Evolutionary conservation across 768 basidiomycete genomes (phyloP).

Genomic region (Amylocystis lapponica): DNA sequence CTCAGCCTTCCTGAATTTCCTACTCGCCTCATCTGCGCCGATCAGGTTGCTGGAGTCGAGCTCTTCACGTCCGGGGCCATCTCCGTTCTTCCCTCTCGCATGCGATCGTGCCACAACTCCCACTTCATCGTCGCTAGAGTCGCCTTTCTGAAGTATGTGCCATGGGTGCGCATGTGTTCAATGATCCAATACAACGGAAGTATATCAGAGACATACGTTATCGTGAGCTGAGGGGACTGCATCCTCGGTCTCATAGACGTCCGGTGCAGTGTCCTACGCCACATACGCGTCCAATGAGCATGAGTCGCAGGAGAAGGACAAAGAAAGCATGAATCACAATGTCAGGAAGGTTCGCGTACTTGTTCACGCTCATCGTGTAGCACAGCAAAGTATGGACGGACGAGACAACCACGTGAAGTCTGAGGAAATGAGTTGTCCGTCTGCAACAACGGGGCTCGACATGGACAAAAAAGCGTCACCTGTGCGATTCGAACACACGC

Average conservation of each 20-base stretch:
- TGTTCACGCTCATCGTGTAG: conserved; percentile 37
- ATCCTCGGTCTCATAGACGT: conserved; percentile 91
- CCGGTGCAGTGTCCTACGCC: conserved; percentile 80
- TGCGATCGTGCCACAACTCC: conserved; percentile 34
- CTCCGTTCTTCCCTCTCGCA: conserved; percentile 33
- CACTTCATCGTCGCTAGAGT: conserved; percentile 64
- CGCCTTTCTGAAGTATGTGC: conserved; percentile 41
- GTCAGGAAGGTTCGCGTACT: conserved; percentile 88
- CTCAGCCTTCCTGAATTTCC: conserved; percentile 69
- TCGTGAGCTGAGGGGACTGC: conserved; percentile 47
- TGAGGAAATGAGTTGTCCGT: background rate
- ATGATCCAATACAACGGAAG: background rate
- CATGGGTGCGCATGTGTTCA: background rate
- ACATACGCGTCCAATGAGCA: no score
- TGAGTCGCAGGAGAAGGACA: background rate
- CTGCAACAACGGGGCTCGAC: background rate
- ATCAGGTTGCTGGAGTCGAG: conserved; percentile 64
- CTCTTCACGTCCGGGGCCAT: conserved; percentile 49
- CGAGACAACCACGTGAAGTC: background rate
- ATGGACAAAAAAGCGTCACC: conserved; percentile 41
- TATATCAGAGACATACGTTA: conserved; percentile 38
- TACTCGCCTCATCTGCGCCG: conserved; percentile 60
- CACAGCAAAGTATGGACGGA: background rate
- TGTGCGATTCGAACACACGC: conserved; percentile 59
- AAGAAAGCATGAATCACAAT: conserved; percentile 45